Evolutionary conservation across 768 basidiomycete species (phyloP).

Genomic region (Harrya chromipes): DNA sequence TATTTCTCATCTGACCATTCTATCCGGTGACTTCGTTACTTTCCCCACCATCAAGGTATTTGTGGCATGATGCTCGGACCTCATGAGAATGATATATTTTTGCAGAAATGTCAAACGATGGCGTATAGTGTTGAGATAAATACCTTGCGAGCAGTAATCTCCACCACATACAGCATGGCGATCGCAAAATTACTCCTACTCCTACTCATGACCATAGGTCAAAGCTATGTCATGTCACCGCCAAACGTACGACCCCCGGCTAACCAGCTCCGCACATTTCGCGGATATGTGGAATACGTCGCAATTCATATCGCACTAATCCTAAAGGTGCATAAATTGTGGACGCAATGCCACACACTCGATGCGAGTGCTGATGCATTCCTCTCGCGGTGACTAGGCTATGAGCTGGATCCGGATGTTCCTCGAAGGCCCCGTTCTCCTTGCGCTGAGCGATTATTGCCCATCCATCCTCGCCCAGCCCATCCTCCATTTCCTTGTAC

Average conservation of each 20-base stretch:
- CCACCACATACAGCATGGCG: too few relatives aligned
- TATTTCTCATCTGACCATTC: too few relatives aligned
- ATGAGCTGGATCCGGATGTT: not conserved
- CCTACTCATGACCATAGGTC: too few relatives aligned
- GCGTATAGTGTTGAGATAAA: too few relatives aligned
- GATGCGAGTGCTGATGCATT: not conserved
- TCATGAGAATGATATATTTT: too few relatives aligned
- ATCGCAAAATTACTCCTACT: too few relatives aligned
- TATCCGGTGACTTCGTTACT: too few relatives aligned
- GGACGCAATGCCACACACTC: not conserved
- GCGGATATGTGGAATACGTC: not conserved
- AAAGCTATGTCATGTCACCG: not conserved
- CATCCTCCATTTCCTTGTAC: not conserved
- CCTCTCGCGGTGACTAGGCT: not conserved
- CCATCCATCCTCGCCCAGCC: slow-evolving; percentile 1
- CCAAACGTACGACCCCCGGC: not conserved
- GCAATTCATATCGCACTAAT: fast-evolving
- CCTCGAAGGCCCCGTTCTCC: slow-evolving; percentile 5
- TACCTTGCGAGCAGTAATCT: too few relatives aligned
- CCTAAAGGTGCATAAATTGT: not conserved
- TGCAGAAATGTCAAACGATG: too few relatives aligned
- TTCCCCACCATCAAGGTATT: too few relatives aligned
- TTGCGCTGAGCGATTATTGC: slow-evolving; percentile 1
- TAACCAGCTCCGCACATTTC: slow-evolving; percentile 9
- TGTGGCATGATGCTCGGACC: too few relatives aligned